Base-by-base conservation (phyloP, 805 yeast genomes). In the Wickerhamiella nectarea region DNA sequence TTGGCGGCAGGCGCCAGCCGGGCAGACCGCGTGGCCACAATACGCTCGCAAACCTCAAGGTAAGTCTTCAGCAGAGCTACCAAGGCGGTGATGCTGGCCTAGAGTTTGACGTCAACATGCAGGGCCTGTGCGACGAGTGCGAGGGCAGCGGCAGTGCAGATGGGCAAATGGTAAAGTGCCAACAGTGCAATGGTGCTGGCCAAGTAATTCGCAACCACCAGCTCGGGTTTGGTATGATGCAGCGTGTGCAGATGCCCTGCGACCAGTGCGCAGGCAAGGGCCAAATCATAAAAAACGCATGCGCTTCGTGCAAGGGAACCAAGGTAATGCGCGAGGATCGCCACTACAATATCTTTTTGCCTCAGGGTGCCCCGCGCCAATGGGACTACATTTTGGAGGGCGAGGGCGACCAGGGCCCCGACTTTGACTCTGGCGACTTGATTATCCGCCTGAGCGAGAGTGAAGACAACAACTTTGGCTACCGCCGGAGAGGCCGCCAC, bases 201-300 rank as follows among this genome's bases (percentile, higher is more conserved):
- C 67, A 78, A 18, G 61, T 73, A 31, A 58, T 77, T 6, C 72
- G 78, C 44, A 70, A 75, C 40, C 68, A 80, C 47, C 94, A 87
- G 58, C 62, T 89, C 51, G 96, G 84, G 0, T 94, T 93, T 4
- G 87, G 87, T 6, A 83, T 91, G 85, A 66, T 83, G 48, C 97
- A 91, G 62, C 81, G 78, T 48, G 70, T 87, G 52, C 89, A 83
- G 58, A 71, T 76, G 36, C 68, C 70, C 3, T 91, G 98, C 70
- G 85, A 80, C 43, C 63, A 65, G 41, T 91, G 98, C 68, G 63
- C 66, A 9, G 97, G 97, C 28, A 64, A 69, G 36, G 98, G 98
- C 10, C 66, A 74, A 44, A 62, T 68, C 6, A 78, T 84, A 34
- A 65, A 71, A 38, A 66, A 79, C 50, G 69, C 69, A 36, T 91